These are phyloP conservation scores for Rhytidhysteron rufulum DNA, from an alignment of 2,329 filamentous ascomycete genomes.

Conservation along the genomic window DNA sequence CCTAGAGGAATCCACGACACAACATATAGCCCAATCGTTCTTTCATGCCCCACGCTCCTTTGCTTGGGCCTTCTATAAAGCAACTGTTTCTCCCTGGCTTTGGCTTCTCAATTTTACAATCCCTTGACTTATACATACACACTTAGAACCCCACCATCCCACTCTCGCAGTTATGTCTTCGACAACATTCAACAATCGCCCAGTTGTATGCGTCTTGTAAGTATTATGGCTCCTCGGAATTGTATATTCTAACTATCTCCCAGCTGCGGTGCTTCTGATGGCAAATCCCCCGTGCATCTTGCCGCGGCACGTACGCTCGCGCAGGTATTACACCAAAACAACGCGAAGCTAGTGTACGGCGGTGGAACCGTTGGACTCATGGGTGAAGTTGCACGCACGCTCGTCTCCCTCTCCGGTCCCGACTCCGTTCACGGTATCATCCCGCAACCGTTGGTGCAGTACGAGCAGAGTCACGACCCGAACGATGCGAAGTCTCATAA, in stretches of 20 bases:
- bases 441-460: conserved; percentile 74
- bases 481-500: conserved; percentile 38
- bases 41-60: no score
- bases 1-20: no score
- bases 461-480: conserved; percentile 63
- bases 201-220: conserved; percentile 86
- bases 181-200: no score
- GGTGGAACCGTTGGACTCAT: conserved; percentile 93
- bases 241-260: conserved; percentile 10
- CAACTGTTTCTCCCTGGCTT: background rate
- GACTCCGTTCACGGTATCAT: conserved; percentile 88
- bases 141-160: conserved; percentile 3
- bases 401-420: conserved; percentile 79
- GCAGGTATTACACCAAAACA: conserved; percentile 66
- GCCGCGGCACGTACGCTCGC: conserved; percentile 75
- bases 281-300: conserved; percentile 70
- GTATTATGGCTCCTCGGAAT: conserved; percentile 15
- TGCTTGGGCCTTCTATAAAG: background rate
- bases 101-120: background rate
- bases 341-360: conserved; percentile 86
- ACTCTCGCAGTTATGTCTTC: no score
- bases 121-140: conserved; percentile 16
- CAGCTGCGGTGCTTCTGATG: conserved; percentile 77
- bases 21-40: no score
- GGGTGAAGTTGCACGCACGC: conserved; percentile 85